phyloP scores from a whole-genome alignment of 306 rosid species.

The Prinsepia uniflora region DNA sequence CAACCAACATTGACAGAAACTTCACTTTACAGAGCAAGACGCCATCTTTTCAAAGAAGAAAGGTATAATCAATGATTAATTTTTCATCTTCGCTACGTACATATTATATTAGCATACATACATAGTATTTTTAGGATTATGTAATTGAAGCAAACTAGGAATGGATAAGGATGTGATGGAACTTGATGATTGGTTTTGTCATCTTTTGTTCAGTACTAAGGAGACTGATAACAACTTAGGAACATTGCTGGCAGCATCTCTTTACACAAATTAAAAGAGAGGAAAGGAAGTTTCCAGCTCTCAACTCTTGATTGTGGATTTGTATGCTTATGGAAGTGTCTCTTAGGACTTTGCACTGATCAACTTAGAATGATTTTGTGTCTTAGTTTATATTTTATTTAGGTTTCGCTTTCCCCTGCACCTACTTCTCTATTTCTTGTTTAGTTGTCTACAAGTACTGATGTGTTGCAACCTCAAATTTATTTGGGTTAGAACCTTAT shows the following conservation, averaged over 20 bases:
- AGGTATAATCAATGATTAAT: slow-evolving; percentile 42
- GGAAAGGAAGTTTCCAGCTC: neutral
- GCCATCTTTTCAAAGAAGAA: slow-evolving; percentile 90
- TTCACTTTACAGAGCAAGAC: slow-evolving; percentile 89
- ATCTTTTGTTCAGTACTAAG: neutral
- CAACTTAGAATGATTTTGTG: neutral
- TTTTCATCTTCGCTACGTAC: neutral
- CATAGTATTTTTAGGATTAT: neutral
- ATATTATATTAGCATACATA: neutral
- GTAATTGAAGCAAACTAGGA: slow-evolving; percentile 1
- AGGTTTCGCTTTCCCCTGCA: neutral
- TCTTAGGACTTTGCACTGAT: neutral
- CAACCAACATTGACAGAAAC: slow-evolving; percentile 82
- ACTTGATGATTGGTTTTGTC: slow-evolving; percentile 11
- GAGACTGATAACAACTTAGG: neutral
- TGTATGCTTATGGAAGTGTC: slow-evolving; percentile 1
- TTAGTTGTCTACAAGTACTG: slow-evolving; percentile 3
- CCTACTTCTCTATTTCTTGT: slow-evolving; percentile 13
- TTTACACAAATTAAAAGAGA: neutral
- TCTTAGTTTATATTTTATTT: slow-evolving; percentile 1
- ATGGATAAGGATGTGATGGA: slow-evolving; percentile 17
- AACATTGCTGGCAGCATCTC: neutral
- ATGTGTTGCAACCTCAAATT: slow-evolving; percentile 26
- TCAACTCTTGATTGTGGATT: neutral
- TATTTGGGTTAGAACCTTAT: slow-evolving; percentile 9